A percentile compares a stretch with the other conserved stretches of the same genome.
Conservation (phyloP, 768 basidiomycete species). For the Pleurotus tuber-regium region DNA sequence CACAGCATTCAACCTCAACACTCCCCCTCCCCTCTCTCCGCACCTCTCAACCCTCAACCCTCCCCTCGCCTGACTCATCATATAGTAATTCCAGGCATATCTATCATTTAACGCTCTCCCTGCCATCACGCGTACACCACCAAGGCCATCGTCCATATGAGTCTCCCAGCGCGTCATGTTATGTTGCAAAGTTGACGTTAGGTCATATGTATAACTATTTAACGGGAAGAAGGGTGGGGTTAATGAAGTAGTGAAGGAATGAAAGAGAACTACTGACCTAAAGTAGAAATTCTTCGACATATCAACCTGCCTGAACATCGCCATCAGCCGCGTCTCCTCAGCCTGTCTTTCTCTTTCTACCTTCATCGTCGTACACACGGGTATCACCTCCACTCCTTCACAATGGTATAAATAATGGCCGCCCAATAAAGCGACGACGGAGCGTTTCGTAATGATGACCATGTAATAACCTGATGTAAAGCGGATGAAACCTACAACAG, state of each 20-base stretch:
- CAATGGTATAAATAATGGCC: slow-evolving; percentile 97
- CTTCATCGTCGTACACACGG: slow-evolving; percentile 78
- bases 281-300: slow-evolving; percentile 99
- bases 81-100: slow-evolving; percentile 98
- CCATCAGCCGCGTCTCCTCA: slow-evolving; percentile 87
- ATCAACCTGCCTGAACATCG: slow-evolving; percentile 94
- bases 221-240: no score
- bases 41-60: slow-evolving; percentile 42
- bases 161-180: slow-evolving; percentile 65
- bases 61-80: slow-evolving; percentile 42
- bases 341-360: slow-evolving; percentile 87
- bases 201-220: slow-evolving; percentile 90
- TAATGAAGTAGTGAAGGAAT: slow-evolving; percentile 1
- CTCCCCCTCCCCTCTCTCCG: neutral
- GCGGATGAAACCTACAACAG: slow-evolving; percentile 74
- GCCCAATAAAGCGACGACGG: slow-evolving; percentile 89
- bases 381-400: slow-evolving; percentile 84
- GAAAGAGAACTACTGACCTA: slow-evolving; percentile 47
- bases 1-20: slow-evolving; percentile 38
- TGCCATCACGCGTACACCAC: neutral
- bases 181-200: slow-evolving; percentile 93
- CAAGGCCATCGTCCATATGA: slow-evolving; percentile 36
- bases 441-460: slow-evolving; percentile 85
- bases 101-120: slow-evolving; percentile 73
- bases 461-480: slow-evolving; percentile 98